Percentiles rank a stretch among this genome's conserved stretches.
phyloP scores from a whole-genome alignment of 2,329 filamentous ascomycete genomes.

The Ceratocystis colombiana region DNA sequence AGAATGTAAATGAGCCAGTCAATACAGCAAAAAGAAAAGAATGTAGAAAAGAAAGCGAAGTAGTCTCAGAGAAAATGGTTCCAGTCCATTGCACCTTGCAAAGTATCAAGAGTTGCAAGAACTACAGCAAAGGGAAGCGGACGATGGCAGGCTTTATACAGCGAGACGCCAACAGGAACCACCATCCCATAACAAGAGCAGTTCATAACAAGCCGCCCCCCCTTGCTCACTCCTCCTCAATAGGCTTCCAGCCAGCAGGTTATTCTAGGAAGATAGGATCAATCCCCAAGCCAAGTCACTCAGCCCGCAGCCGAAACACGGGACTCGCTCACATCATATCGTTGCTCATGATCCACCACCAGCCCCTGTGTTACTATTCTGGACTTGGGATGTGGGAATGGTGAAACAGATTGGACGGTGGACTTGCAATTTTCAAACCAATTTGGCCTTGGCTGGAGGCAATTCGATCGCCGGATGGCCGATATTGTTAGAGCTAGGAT shows the following conservation, averaged over 20 bases:
- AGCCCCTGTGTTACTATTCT: constrained; percentile 1
- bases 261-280: not conserved
- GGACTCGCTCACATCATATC: constrained; percentile 11
- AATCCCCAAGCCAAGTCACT: not conserved
- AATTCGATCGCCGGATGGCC: not conserved
- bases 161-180: not conserved
- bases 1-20: constrained; percentile 22
- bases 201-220: not conserved
- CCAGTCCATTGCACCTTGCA: constrained; percentile 22
- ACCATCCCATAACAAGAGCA: too few species aligned
- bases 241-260: not conserved
- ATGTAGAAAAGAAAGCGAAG: constrained; percentile 13
- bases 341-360: not conserved
- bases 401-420: constrained; percentile 10
- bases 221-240: not conserved
- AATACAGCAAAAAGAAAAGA: constrained; percentile 19
- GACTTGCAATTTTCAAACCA: not conserved
- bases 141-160: not conserved
- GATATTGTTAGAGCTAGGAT: not conserved
- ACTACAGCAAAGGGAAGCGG: not conserved
- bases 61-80: constrained; percentile 19
- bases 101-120: not conserved
- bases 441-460: not conserved
- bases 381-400: not conserved
- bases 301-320: not conserved